Conservation (phyloP, 1,139 yeast species). For the Trichomonascaceae sp. region DNA sequence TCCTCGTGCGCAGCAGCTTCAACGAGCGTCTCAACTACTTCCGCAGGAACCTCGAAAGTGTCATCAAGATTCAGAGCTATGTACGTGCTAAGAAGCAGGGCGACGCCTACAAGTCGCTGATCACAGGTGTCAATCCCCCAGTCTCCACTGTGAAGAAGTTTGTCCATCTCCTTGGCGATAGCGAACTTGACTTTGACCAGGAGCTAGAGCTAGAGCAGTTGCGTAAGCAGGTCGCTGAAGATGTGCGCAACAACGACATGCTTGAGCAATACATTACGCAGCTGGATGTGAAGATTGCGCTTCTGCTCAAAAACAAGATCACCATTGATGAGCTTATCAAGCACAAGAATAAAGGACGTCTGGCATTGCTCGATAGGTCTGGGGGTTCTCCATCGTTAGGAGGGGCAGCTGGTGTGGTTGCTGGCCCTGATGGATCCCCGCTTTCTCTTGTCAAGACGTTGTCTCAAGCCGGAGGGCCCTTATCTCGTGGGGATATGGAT, state of each 20-base stretch:
- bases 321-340: constrained; percentile 61
- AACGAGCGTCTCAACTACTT: constrained; percentile 40
- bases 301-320: constrained; percentile 66
- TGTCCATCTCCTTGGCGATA: constrained; percentile 62
- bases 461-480: not conserved
- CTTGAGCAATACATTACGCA: constrained; percentile 66
- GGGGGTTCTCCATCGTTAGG: constrained; percentile 9
- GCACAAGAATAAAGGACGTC: constrained; percentile 32
- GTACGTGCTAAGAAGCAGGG: constrained; percentile 59
- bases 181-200: constrained; percentile 60
- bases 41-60: constrained; percentile 37
- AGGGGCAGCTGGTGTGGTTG: too few species aligned
- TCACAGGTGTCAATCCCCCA: constrained; percentile 63
- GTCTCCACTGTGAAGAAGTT: constrained; percentile 64
- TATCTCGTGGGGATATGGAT: constrained; percentile 21
- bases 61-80: constrained; percentile 61
- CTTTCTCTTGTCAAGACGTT: constrained; percentile 11
- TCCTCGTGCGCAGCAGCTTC: constrained; percentile 27
- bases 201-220: constrained; percentile 58
- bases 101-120: constrained; percentile 59
- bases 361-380: not conserved
- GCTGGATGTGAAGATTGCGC: constrained; percentile 67
- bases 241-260: constrained; percentile 49
- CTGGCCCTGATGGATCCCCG: constrained; percentile 5
- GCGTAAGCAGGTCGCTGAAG: constrained; percentile 54